Conservation (phyloP, 2,329 filamentous ascomycete species). For the Aspergillus terreus region DNA sequence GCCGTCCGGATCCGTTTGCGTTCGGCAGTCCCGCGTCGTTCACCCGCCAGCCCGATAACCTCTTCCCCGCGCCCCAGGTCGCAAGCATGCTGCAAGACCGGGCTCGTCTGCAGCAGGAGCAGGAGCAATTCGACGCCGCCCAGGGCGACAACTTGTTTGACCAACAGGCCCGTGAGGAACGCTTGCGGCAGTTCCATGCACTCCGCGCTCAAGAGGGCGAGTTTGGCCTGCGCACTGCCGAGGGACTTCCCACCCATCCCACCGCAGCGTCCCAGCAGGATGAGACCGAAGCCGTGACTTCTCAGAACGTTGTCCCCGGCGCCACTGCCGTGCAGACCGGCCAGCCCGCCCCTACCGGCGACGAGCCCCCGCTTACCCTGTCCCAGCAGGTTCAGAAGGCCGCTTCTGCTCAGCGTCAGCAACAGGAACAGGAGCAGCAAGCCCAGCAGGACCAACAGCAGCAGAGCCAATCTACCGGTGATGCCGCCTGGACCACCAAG, state of each 20-base stretch:
- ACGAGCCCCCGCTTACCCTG: constrained; percentile 61
- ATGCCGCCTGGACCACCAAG: constrained; percentile 57
- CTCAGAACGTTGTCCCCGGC: constrained; percentile 23
- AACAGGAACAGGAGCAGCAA: constrained; percentile 27
- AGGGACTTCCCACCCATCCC: constrained; percentile 41
- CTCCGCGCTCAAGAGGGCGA: constrained; percentile 69
- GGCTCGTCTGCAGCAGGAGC: constrained; percentile 58
- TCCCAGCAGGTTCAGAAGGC: constrained; percentile 84
- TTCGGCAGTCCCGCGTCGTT: constrained; percentile 48
- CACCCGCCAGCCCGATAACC: constrained; percentile 42
- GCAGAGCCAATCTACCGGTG: constrained; percentile 39
- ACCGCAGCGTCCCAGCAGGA: constrained; percentile 27
- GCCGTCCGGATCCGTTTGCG: constrained; percentile 47
- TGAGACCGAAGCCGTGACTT: constrained; percentile 21
- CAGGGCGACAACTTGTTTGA: constrained; percentile 46
- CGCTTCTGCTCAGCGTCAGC: constrained; percentile 39
- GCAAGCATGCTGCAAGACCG: constrained; percentile 59
- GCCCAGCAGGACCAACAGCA: constrained; percentile 31
- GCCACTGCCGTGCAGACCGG: constrained; percentile 8
- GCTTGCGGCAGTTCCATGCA: constrained; percentile 79
- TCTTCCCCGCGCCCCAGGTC: constrained; percentile 54
- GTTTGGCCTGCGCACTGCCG: constrained; percentile 32
- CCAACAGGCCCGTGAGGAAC: constrained; percentile 56
- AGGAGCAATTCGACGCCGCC: constrained; percentile 50
- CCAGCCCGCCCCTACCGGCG: constrained; percentile 19